phyloP scores from a whole-genome alignment of 768 basidiomycete genomes.

The Auricularia sp. region DNA sequence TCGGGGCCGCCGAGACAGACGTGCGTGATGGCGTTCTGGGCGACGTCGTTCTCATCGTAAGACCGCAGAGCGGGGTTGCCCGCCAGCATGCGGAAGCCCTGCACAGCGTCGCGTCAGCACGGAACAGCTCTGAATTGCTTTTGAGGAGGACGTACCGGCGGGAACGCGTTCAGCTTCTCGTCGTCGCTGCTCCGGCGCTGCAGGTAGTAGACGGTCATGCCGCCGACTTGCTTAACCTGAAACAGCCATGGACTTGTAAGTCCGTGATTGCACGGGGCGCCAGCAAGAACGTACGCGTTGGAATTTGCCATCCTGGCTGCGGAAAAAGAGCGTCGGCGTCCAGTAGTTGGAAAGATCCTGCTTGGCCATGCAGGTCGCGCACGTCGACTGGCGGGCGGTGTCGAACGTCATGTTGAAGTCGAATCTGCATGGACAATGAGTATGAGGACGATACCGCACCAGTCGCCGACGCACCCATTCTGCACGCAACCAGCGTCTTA shows the following conservation, averaged over 20 bases:
- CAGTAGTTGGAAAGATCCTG: conserved; percentile 4
- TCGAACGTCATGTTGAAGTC: conserved; percentile 3
- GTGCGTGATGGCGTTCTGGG: conserved; percentile 2
- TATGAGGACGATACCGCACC: background rate
- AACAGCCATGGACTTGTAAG: background rate
- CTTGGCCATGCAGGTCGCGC: conserved; percentile 4
- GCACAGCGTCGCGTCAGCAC: background rate
- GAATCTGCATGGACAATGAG: background rate
- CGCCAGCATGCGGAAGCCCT: conserved; percentile 10
- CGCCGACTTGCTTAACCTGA: conserved; percentile 3
- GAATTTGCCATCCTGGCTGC: conserved; percentile 2
- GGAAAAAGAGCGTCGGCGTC: conserved; percentile 4
- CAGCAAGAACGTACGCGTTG: background rate
- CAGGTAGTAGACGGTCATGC: conserved; percentile 6
- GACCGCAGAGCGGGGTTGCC: conserved; percentile 9
- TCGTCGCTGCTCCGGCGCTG: background rate
- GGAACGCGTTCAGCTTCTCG: conserved; percentile 1
- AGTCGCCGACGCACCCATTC: background rate
- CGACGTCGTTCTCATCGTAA: background rate
- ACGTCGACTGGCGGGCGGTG: background rate
- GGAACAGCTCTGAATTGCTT: background rate
- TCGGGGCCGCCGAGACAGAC: background rate
- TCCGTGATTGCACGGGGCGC: background rate
- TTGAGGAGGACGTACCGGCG: background rate
- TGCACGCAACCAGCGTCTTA: background rate